Base-by-base conservation (phyloP, 2,329 filamentous ascomycete species). In the Hirsutella rhossiliensis region DNA sequence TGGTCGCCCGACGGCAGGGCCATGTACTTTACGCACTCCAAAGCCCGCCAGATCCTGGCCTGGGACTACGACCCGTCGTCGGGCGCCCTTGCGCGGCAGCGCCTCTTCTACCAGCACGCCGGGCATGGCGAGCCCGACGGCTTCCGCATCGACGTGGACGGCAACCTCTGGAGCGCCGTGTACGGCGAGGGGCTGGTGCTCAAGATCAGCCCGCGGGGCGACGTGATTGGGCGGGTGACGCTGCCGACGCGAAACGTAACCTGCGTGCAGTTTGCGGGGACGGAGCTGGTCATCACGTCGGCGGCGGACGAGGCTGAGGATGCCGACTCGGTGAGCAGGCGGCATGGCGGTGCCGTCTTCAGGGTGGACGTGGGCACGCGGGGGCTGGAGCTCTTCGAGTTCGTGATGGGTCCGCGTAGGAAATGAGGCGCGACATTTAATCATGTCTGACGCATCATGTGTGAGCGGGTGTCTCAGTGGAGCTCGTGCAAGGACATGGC, bases 141-240 rank as follows among this genome's bases (percentile, higher is more conserved):
- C 2, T 89, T 90, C 64, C 81, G 82, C 49, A 76, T 94, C 55
- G 89, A 96, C 57, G 75, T 73, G 38, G 78, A 94, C 44, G 88
- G 87, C n/a, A 82, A 84, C 65, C 72, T 95, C 55, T 96, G 90
- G 89, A 81, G 84, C 48, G 85, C 87, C 8, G 71, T 92, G n/a
- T 92, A 87, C 58, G 87, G 87, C 43, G 84, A 83, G 49, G 70
- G 76, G 47, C 76, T 78, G 47, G 85, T 95, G 20, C 66, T 94
- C 51, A 78, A 84, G 59, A 82, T 95, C 56, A 78, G 75, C 40
- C 76, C 80, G 5, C 62, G 73, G 42, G 87, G 87, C 3, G 67
- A 80, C 54, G 64, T 94, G 28, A 69, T 89, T 5, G 87, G 85
- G 7, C 76, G 87, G 65, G 72, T 96, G 50, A 72, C 68, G 44